These are phyloP conservation scores for Pseudozyma hubeiensis DNA, from an alignment of 1,284 basidiomycete genomes.

Conservation along the genomic window DNA sequence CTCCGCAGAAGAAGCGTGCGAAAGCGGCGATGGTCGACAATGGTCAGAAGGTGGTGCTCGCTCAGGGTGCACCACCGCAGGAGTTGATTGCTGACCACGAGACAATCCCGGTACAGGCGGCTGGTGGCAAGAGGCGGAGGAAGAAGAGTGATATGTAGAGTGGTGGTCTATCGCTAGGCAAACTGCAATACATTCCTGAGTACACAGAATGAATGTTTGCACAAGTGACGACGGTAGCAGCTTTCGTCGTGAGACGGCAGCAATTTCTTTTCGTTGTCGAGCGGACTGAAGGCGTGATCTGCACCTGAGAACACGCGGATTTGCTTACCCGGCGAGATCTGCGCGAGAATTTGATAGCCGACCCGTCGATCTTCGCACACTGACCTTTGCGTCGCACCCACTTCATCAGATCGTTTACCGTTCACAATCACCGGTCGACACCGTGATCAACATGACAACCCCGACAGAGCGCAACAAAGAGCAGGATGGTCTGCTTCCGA, in stretches of 20 bases:
- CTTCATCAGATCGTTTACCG: not conserved
- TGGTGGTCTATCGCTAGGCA: no score
- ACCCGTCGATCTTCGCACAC: no score
- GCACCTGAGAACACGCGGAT: no score
- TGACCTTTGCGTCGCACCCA: not conserved
- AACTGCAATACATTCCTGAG: no score
- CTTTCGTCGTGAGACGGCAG: no score
- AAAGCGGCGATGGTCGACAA: constrained; percentile 38
- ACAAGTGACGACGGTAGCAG: no score
- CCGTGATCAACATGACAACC: not conserved
- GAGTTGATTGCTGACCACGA: constrained; percentile 43
- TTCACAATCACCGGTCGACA: not conserved
- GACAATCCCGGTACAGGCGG: constrained; percentile 22
- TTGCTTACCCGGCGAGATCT: no score
- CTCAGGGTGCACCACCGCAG: constrained; percentile 38
- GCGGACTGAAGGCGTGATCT: no score
- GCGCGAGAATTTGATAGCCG: no score
- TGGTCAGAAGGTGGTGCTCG: constrained; percentile 35
- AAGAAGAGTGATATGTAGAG: constrained; percentile 3
- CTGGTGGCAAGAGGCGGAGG: constrained; percentile 11
- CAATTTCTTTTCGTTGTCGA: no score
- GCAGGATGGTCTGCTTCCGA: constrained; percentile 11
- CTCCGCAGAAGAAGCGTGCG: constrained; percentile 26
- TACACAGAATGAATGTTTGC: no score
- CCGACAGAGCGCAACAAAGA: constrained; percentile 1